A percentile compares a stretch with the other conserved stretches of the same genome.
phyloP scores from a whole-genome alignment of 371 early-diverging fungal genomes.

The Mucor piriformis region DNA sequence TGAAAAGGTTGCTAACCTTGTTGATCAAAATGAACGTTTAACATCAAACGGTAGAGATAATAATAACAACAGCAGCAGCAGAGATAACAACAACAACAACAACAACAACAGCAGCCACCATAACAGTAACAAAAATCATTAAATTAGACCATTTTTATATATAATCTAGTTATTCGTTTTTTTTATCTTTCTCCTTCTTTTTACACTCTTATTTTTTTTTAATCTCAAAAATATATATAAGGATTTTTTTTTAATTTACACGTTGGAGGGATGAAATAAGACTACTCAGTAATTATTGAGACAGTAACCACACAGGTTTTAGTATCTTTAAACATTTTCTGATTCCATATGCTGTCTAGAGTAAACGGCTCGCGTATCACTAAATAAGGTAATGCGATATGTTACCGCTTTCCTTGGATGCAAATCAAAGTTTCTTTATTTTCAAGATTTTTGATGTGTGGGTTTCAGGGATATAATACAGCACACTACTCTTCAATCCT shows the following conservation, averaged over 20 bases:
- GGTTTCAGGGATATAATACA: no score
- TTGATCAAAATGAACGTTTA: slow-evolving; percentile 91
- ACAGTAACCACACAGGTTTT: no score
- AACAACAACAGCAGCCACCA: slow-evolving; percentile 5
- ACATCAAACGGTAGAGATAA: slow-evolving; percentile 18
- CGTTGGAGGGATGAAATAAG: no score
- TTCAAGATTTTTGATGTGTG: no score
- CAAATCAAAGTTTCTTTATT: no score
- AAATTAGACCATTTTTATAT: slow-evolving; percentile 14
- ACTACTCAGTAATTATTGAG: no score
- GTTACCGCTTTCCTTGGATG: no score
- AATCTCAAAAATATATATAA: slow-evolving; percentile 8
- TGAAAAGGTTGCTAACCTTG: slow-evolving; percentile 86
- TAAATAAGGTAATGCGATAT: no score
- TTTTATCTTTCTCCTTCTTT: neutral
- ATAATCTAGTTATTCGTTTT: slow-evolving; percentile 9
- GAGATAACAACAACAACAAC: slow-evolving; percentile 8
- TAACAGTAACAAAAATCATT: slow-evolving; percentile 14
- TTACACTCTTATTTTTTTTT: neutral
- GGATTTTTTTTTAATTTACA: slow-evolving; percentile 2
- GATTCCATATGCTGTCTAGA: no score
- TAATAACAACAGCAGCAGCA: slow-evolving; percentile 3
- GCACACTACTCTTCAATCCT: no score
- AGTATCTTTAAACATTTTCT: no score
- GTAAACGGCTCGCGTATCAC: no score